These are phyloP conservation scores for Beauveria bassiana DNA, from an alignment of 2,329 filamentous ascomycete genomes.

Conservation along the genomic window DNA sequence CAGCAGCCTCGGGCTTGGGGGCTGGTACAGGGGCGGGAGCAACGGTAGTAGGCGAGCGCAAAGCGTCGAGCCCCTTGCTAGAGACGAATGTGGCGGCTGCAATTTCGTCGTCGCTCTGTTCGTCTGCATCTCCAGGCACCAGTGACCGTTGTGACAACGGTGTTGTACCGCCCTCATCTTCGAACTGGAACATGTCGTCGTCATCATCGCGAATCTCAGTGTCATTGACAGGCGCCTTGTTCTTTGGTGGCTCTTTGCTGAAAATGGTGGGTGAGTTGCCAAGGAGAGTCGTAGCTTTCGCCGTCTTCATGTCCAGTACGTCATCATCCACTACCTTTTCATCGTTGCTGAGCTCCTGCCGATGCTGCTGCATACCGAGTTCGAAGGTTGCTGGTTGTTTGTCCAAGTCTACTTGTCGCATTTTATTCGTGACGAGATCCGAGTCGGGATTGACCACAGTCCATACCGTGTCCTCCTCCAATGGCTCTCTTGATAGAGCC, in stretches of 20 bases:
- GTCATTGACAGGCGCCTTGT: constrained; percentile 10
- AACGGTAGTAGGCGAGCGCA: constrained; percentile 27
- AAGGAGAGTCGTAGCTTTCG: constrained; percentile 22
- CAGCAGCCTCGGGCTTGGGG: constrained; percentile 19
- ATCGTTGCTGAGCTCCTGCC: constrained; percentile 14
- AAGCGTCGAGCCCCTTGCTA: constrained; percentile 1
- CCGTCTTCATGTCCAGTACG: constrained; percentile 22
- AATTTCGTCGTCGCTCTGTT: constrained; percentile 29
- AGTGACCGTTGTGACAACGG: constrained; percentile 18
- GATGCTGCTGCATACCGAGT: constrained; percentile 7
- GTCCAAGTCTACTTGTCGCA: constrained; percentile 11
- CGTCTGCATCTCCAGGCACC: background rate
- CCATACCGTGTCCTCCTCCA: constrained; percentile 44
- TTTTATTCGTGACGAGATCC: constrained; percentile 18
- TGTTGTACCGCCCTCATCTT: constrained; percentile 27
- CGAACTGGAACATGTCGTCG: constrained; percentile 41
- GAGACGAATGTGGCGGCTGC: constrained; percentile 9
- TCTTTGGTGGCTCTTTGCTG: constrained; percentile 14
- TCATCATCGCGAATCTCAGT: constrained; percentile 25
- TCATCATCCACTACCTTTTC: constrained; percentile 19
- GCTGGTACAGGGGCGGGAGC: constrained; percentile 39
- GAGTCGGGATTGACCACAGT: constrained; percentile 36
- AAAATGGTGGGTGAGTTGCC: constrained; percentile 15
- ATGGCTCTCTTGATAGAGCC: constrained; percentile 41
- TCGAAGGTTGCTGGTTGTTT: background rate